Percentiles rank a stretch among this genome's conserved stretches.
Conservation (phyloP, 1,284 basidiomycete genomes). For the Papiliotrema flavescens region DNA sequence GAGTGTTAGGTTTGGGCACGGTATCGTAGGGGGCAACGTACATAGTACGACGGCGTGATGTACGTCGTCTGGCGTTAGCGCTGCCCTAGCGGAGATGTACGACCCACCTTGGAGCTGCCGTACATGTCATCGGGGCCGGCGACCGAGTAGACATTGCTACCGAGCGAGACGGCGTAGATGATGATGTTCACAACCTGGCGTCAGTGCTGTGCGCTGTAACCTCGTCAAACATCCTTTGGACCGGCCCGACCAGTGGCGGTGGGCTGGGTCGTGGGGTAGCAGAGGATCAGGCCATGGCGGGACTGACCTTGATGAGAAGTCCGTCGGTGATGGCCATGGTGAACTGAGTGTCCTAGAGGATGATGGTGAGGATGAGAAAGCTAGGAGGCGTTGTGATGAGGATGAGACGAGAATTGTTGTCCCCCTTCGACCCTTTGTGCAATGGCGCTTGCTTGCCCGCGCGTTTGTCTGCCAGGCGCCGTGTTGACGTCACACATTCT, state of each 20-base stretch:
- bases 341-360: constrained; percentile 3
- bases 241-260: no score
- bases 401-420: background rate
- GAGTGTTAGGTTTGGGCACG: constrained; percentile 67
- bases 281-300: background rate
- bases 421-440: background rate
- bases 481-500: no score
- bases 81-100: background rate
- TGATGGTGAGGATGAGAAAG: background rate
- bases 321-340: constrained; percentile 57
- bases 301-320: constrained; percentile 67
- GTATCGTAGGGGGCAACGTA: constrained; percentile 49
- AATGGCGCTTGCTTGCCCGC: no score
- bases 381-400: background rate
- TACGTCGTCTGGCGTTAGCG: constrained; percentile 70
- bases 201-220: background rate
- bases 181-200: constrained; percentile 61
- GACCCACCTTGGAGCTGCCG: constrained; percentile 29
- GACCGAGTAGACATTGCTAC: constrained; percentile 78
- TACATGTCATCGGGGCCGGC: constrained; percentile 63
- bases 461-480: no score
- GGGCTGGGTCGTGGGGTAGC: no score
- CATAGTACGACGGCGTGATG: constrained; percentile 78
- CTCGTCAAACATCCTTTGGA: no score
- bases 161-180: constrained; percentile 64